Evolutionary conservation across 1,139 yeast genomes (phyloP), one percentile per base, ranked within the genome.

Genomic region (Zygoascus sp.): DNA sequence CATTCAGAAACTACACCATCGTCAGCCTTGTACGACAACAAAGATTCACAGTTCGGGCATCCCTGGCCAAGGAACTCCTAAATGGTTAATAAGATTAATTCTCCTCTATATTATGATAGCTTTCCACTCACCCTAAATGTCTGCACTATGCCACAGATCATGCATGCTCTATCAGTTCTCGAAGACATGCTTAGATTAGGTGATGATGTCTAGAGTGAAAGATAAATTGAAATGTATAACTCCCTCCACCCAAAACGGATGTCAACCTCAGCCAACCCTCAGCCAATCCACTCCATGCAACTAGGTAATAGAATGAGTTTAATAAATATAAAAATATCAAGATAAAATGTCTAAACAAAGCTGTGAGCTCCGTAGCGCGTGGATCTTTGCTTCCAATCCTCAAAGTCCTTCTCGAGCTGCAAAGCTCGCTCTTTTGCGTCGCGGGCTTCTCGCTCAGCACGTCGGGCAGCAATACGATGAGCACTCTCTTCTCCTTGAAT

Each of bases 21-120:
- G 59, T 89, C 97, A 59, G 85, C 92, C 48, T 81, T 82, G 62
- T 82, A 81, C 53, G 81, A 83, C 60, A 85, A 73, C 40, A 89
- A 82, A 48, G 92, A 81, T 60, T 88, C 97, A 69, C 98, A 92
- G 70, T 92, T 92, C n/a, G 98, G 98, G 66, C 99, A 92, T 9
- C 97, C 97, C 20, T 79, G 78, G 48, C 80, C 81, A 45, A 85
- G 79, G 63, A 90, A 92, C 60, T 79, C 77, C 68, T 69, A 27
- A 16, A 28, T 21, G 4, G 28, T 13, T 32, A 35, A 22, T 4
- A 19, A 11, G 13, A 13, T 10, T 9, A 11, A 2, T 1, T 17
- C 3, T 17, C 17, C 6, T 6, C 39, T 39, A 23, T 13, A 4
- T 13, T 10, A 11, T 13, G 2, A 5, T 11, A 5, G n/a, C 11